Percentiles rank a stretch among this genome's conserved stretches.
Evolutionary conservation across 495 filamentous ascomycete genomes (phyloP).

Genomic region (Aspergillus saccharolyticus): DNA sequence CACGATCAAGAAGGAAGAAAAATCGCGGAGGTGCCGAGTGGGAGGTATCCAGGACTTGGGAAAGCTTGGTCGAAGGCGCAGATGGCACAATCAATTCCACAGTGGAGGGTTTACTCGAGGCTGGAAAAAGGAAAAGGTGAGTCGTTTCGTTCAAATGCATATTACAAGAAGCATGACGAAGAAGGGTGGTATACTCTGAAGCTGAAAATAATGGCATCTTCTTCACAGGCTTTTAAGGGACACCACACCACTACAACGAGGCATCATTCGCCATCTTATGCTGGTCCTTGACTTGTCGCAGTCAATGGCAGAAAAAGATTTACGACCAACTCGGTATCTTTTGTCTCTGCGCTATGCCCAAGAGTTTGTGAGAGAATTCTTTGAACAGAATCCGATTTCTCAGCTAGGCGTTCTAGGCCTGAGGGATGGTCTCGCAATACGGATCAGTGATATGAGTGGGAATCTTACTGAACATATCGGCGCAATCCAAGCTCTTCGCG

Average conservation of each 20-base stretch:
- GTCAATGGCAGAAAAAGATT: conserved; percentile 92
- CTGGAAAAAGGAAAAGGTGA: conserved; percentile 70
- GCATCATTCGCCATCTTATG: conserved; percentile 92
- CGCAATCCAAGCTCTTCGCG: conserved; percentile 62
- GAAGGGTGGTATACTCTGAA: background rate
- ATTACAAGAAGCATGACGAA: background rate
- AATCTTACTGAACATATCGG: conserved; percentile 86
- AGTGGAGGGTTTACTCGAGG: conserved; percentile 64
- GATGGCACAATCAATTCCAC: conserved; percentile 69
- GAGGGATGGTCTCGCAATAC: conserved; percentile 80
- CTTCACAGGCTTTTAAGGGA: conserved; percentile 68
- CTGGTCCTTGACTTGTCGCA: conserved; percentile 89
- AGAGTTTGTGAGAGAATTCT: conserved; percentile 89
- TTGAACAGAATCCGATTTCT: conserved; percentile 98
- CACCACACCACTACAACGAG: conserved; percentile 89
- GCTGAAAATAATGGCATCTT: conserved; percentile 11
- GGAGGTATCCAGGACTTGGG: conserved; percentile 56
- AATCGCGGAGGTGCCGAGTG: conserved; percentile 55
- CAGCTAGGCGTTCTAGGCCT: conserved; percentile 88
- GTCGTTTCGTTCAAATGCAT: background rate
- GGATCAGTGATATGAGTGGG: conserved; percentile 83
- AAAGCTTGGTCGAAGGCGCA: conserved; percentile 63
- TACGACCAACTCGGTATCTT: conserved; percentile 79
- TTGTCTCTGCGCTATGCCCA: conserved; percentile 77
- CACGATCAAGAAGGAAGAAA: conserved; percentile 43